Evolutionary conservation across 1,139 yeast genomes (phyloP), one percentile per base, ranked within the genome.

Genomic region (Blastobotrys ciferrii): DNA sequence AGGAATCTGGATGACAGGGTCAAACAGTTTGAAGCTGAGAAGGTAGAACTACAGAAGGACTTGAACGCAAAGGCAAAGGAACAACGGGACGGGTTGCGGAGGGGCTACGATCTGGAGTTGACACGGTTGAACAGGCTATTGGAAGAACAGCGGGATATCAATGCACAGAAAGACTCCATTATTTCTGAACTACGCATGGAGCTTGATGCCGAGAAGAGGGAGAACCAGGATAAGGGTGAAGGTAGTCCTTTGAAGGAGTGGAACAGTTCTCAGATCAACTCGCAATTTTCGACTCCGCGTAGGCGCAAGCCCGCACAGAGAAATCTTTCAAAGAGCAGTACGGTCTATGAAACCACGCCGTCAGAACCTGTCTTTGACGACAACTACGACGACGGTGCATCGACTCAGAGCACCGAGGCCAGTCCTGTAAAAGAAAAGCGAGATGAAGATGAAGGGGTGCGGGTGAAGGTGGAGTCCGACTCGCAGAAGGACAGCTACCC

Each of bases 401-500:
- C 28, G 9, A 23, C 28, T 6, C 28, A 23, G 28, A 23, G 28
- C 28, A 23, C 28, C 9, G 28, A 23, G 28, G 9, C 28, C 9
- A 23, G 28, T 23, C 28, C 28, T 23, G 28, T n/a, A n/a, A 23
- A 23, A 5, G 28, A 9, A 23, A 5, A 9, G 9, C 19, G 25
- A 23, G 28, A 33, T 13, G 20, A 9, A 17, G 38, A 33, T 4
- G 38, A 12, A 15, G 38, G 28, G 18, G 15, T 11, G 15, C 13
- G 40, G 28, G 18, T 36, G 13, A 36, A 36, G 40, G 25, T 4
- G n/a, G 40, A 36, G 18, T 28, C 40, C 9, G 9, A 23, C 9
- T 23, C 28, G 5, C 28, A 23, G 28, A 17, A 4, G 9, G 40
- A 9, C 28, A 18, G 18, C 28, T 33, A 4, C 14, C 37, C 37